Evolutionary conservation across 2,329 filamentous ascomycete species (phyloP).

Genomic region (Neoarthrinium moseri): DNA sequence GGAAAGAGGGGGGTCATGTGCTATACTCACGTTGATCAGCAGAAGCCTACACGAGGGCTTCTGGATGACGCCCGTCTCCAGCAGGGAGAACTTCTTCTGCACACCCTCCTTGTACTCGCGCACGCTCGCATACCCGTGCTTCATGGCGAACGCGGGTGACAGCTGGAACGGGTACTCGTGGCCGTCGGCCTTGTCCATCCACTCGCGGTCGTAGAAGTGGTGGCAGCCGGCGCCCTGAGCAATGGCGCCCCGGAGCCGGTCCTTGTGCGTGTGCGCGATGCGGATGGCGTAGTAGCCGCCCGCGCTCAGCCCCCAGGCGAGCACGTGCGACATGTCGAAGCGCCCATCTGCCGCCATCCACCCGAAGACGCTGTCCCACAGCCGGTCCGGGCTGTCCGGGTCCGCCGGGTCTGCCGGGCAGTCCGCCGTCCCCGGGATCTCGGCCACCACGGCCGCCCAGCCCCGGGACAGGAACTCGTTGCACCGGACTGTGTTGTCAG

Average conservation of each 20-base stretch:
- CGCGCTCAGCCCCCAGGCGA: conserved; percentile 64
- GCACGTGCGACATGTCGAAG: conserved; percentile 56
- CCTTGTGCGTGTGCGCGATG: conserved; percentile 64
- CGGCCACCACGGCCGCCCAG: conserved; percentile 61
- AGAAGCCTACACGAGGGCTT: conserved; percentile 55
- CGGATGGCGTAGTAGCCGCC: conserved; percentile 69
- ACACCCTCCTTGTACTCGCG: conserved; percentile 54
- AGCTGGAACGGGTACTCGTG: conserved; percentile 66
- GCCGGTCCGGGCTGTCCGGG: conserved; percentile 55
- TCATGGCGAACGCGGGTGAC: conserved; percentile 55
- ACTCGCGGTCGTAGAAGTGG: conserved; percentile 57
- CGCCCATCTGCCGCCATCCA: conserved; percentile 49
- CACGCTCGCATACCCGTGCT: conserved; percentile 58
- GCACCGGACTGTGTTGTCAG: conserved; percentile 60
- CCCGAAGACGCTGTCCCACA: conserved; percentile 61
- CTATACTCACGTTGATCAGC: conserved; percentile 54
- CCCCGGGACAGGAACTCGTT: conserved; percentile 62
- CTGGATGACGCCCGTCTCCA: too few species aligned
- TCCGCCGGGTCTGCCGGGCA: conserved; percentile 64
- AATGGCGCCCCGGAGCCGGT: conserved; percentile 51
- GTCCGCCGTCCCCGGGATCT: conserved; percentile 68
- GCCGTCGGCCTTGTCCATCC: conserved; percentile 60
- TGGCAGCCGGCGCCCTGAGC: conserved; percentile 65
- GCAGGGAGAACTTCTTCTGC: conserved; percentile 61
- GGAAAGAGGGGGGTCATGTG: too few species aligned